Evolutionary conservation across 2,329 filamentous ascomycete genomes (phyloP).

Genomic region (Calonectria fujianensis): DNA sequence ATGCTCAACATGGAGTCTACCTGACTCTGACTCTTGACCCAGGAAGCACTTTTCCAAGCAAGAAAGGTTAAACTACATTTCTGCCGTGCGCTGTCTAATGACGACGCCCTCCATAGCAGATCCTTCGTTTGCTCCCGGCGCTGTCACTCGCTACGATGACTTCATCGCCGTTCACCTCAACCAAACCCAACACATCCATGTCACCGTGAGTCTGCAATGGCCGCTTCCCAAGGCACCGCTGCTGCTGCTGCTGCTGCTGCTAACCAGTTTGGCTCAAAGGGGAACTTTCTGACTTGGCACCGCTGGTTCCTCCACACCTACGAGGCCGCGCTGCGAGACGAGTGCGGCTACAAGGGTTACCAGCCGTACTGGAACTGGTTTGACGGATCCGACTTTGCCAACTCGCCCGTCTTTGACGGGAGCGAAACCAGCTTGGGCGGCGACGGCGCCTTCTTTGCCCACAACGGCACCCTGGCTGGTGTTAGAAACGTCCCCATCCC

Average conservation of each 20-base stretch:
- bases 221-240: background rate
- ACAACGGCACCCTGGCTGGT: conserved; percentile 12
- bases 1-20: background rate
- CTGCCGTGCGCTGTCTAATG: conserved; percentile 65
- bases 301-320: conserved; percentile 53
- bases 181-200: conserved; percentile 65
- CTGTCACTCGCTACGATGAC: conserved; percentile 67
- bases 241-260: background rate
- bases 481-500: conserved; percentile 52
- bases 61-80: conserved; percentile 59
- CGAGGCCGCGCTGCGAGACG: conserved; percentile 52
- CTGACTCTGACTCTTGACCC: background rate
- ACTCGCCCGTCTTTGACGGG: conserved; percentile 73
- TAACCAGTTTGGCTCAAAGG: conserved; percentile 23
- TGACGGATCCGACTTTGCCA: conserved; percentile 64
- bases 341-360: conserved; percentile 58
- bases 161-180: conserved; percentile 69
- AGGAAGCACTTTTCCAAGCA: conserved; percentile 12
- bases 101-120: conserved; percentile 57
- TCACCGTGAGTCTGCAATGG: conserved; percentile 46
- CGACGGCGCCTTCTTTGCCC: conserved; percentile 6
- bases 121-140: conserved; percentile 61
- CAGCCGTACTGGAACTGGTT: conserved; percentile 72
- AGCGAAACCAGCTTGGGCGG: conserved; percentile 13
- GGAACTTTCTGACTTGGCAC: conserved; percentile 53